Conservation (phyloP, 2,329 filamentous ascomycete species). For the Cladosporium sp. region DNA sequence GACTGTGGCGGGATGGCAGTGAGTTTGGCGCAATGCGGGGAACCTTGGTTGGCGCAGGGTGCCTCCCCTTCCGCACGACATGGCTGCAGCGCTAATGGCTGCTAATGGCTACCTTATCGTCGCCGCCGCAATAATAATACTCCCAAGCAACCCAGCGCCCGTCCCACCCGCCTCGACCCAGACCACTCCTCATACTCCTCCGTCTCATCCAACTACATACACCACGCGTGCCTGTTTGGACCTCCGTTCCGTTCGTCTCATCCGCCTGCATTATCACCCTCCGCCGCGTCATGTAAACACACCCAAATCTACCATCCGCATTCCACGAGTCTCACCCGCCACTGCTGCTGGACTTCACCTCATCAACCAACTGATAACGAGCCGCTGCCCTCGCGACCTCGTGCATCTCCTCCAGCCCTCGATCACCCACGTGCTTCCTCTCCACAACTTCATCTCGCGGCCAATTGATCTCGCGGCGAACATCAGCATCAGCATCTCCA, state of each 20-base stretch:
- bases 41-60: background rate
- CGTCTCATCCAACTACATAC: background rate
- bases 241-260: background rate
- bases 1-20: background rate
- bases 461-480: constrained; percentile 7
- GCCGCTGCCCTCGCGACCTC: background rate
- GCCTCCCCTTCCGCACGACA: background rate
- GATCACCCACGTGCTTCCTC: background rate
- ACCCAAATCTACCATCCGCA: constrained; percentile 3
- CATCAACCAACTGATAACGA: constrained; percentile 11
- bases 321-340: constrained; percentile 12
- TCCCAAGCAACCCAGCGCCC: background rate
- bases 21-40: constrained; percentile 5
- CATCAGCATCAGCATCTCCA: background rate
- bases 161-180: background rate
- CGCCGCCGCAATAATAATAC: constrained; percentile 2
- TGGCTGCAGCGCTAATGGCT: constrained; percentile 4
- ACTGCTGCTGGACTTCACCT: background rate
- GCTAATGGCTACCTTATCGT: constrained; percentile 1
- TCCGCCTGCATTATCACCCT: background rate
- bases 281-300: constrained; percentile 18
- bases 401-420: background rate
- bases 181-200: background rate
- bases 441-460: background rate
- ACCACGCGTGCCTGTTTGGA: background rate